Conservation (phyloP, 208 protist species). For the Leishmania arabica region DNA sequence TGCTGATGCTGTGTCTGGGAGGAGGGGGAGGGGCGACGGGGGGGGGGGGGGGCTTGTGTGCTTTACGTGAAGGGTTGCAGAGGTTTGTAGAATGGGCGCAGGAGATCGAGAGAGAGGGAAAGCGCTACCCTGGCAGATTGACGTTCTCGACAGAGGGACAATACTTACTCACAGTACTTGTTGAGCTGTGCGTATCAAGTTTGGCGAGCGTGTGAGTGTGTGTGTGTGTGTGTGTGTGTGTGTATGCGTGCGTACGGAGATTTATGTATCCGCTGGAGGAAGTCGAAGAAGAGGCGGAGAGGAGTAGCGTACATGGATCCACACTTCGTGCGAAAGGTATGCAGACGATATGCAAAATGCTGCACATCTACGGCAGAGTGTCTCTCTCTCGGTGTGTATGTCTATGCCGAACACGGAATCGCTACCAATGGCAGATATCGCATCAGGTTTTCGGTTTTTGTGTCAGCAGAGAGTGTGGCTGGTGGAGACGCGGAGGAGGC, state of each 20-base stretch:
- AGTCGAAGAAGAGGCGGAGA: not conserved
- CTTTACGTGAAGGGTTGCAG: not conserved
- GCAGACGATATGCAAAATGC: not conserved
- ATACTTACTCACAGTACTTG: not conserved
- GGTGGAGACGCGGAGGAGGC: not conserved
- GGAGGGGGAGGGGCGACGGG: not conserved
- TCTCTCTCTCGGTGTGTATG: not conserved
- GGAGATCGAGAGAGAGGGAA: not conserved
- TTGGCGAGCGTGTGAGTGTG: not conserved
- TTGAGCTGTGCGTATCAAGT: not conserved
- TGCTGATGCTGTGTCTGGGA: not conserved
- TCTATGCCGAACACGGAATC: not conserved
- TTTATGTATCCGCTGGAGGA: not conserved
- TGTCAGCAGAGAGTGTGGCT: not conserved
- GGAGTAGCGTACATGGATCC: not conserved
- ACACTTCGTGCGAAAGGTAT: not conserved
- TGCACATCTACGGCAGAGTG: not conserved
- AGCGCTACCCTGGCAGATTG: not conserved
- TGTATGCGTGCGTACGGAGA: not conserved
- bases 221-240: too few species aligned
- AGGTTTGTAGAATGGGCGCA: not conserved
- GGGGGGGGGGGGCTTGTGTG: not conserved
- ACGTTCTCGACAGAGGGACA: not conserved
- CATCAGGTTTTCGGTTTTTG: too few species aligned
- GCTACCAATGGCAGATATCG: too few species aligned